Base-by-base conservation (phyloP, 129 eudicot genomes). In the Silybum marianum region DNA sequence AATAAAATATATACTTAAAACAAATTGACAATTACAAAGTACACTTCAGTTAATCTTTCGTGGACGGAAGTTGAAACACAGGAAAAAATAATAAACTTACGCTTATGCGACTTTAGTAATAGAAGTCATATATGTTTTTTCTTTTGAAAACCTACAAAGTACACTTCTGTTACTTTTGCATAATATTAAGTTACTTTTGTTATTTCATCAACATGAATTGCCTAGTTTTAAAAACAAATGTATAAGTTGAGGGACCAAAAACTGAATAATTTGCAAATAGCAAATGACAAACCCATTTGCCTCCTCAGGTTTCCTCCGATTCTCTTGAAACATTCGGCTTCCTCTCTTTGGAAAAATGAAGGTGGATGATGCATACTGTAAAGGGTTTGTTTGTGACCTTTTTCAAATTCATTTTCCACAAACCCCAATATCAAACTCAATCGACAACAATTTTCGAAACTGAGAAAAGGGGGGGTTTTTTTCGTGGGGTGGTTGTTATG, bases 301-400 rank as follows among this genome's bases (percentile, higher is more conserved):
- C 83, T 85, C 88, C 88, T 85, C 82, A 85, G 36, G 81, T 85
- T 85, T 85, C 75, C 85, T 85, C 85, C 85, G 79, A 81, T 85
- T 81, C 85, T 85, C 76, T 85, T 85, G 82, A 80, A 75, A 69
- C 88, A 63, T 80, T 72, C 82, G 70, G 75, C 72, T 79, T 39
- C 74, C 60, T 28, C 46, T 44, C 23, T 78, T 78, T 82, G 48
- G 72, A 70, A 40, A 48, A 72, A 78, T 44, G 86, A 78, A 71
- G 13, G 74, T 24, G 23, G 11, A 78, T 23, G 60, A 78, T 78
- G 70, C 54, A 71, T 71, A 19, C 51, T 63, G 51, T 54, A 24
- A 77, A 77, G 51, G 81, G 85, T 80, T 83, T 83, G 86, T 85
- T 80, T 75, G 86, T 78, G 77, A 80, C n/a, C 69, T 3, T 32